Base-by-base conservation (phyloP, 192 early-diverging fungal genomes). In the Coemansia sp. region DNA sequence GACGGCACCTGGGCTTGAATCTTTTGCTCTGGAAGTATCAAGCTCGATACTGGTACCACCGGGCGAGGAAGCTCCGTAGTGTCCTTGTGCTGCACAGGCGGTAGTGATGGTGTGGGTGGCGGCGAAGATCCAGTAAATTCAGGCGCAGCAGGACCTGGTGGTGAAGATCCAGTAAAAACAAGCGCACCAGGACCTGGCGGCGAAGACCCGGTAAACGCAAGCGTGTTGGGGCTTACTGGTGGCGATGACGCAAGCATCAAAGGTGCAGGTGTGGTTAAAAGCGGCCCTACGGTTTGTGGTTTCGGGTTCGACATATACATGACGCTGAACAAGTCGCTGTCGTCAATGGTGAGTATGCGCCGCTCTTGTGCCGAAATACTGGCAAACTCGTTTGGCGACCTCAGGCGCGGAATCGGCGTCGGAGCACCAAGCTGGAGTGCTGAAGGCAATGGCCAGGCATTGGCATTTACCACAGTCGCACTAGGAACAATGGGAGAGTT, bases 331-430 rank as follows among this genome's bases (percentile, higher is more conserved):
- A 69, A 21, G 12, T 68, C 70, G 17, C 57, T 53, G 17, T 72
- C 70, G 26, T 72, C 71, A 0, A 69, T 53, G 1, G 75, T 72
- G n/a, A 72, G 62, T 26, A 59, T 53, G 36, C 65, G 70, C 26
- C 62, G 36, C 20, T 62, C 53, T 15, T 50, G 51, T 1, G 51
- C 58, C 40, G 59, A 31, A 31, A 34, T 42, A 15, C 60, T 51
- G 8, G 60, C 11, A 15, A 34, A 5, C 7, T 36, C 49, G 34
- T 26, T 19, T 5, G 56, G 9, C 19, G 6, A 8, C 9, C 7
- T 8, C 4, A 52, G 9, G 23, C 11, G 50, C 20, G 2, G 23
- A 11, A 11, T 25, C 20, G 50, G 50, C 12, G 20, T 20, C 50
- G 11, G 50, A 52, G 21, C 8, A 23, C 6, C 20, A 12, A 52